Percentiles rank a stretch among this genome's conserved stretches.
Conservation (phyloP, 768 basidiomycete genomes). For the Tremella fuciformis region DNA sequence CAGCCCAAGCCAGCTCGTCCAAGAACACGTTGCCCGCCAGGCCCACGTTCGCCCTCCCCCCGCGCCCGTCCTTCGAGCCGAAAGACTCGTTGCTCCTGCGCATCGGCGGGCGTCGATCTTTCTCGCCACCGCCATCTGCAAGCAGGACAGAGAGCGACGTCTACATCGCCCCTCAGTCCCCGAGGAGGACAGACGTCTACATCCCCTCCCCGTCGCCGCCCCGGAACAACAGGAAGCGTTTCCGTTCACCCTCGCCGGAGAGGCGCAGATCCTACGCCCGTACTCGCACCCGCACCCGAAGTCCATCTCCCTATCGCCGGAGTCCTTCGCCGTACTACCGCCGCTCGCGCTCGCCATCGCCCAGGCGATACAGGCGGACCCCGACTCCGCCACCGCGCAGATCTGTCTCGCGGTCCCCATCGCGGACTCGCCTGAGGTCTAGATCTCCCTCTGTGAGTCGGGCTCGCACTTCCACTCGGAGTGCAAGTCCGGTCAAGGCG, state of each 20-base stretch:
- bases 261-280: neutral
- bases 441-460: slow-evolving; percentile 7
- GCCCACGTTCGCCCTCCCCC: slow-evolving; percentile 18
- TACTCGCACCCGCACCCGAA: slow-evolving; percentile 1
- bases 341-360: neutral
- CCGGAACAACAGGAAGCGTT: neutral
- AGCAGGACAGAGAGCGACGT: slow-evolving; percentile 8
- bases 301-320: slow-evolving; percentile 7
- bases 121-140: slow-evolving; percentile 7
- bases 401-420: slow-evolving; percentile 16
- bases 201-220: slow-evolving; percentile 10
- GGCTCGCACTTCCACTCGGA: neutral
- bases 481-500: neutral
- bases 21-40: slow-evolving; percentile 8
- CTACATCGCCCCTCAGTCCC: slow-evolving; percentile 5
- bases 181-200: slow-evolving; percentile 14
- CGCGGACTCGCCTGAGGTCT: slow-evolving; percentile 6
- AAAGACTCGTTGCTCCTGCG: neutral
- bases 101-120: neutral
- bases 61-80: slow-evolving; percentile 16
- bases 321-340: neutral
- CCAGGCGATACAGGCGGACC: neutral
- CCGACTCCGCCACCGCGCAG: slow-evolving; percentile 5
- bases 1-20: no score
- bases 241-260: slow-evolving; percentile 16